These are phyloP conservation scores for Salix purpurea DNA, from an alignment of 345 rosid genomes.

Conservation along the genomic window DNA sequence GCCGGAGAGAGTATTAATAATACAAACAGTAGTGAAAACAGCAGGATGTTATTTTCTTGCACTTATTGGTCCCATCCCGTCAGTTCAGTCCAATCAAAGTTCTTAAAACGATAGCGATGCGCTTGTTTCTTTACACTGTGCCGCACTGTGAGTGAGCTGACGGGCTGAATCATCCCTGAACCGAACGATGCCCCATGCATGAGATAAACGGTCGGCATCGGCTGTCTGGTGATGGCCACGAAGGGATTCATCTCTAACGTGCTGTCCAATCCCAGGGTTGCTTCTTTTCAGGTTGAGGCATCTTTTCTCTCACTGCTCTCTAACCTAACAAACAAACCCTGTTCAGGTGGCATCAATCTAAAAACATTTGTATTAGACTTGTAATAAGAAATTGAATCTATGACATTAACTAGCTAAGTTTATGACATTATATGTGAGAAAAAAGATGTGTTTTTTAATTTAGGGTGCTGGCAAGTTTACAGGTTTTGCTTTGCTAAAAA, in stretches of 20 bases:
- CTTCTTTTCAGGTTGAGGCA: constrained; percentile 5
- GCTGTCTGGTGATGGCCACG: neutral
- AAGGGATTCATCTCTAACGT: neutral
- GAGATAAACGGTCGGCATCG: too few relatives aligned
- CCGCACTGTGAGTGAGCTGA: neutral
- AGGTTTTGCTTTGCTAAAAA: too few relatives aligned
- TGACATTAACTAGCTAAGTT: too few relatives aligned
- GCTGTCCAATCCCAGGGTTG: constrained; percentile 15
- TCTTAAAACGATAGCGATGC: neutral
- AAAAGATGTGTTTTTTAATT: too few relatives aligned
- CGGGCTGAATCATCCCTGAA: neutral
- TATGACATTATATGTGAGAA: too few relatives aligned
- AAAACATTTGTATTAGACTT: too few relatives aligned
- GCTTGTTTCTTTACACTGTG: too few relatives aligned
- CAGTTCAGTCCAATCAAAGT: neutral
- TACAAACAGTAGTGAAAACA: neutral
- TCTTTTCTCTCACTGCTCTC: neutral
- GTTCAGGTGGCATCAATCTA: neutral
- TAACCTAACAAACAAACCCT: neutral
- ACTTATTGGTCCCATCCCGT: constrained; percentile 5
- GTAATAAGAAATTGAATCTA: too few relatives aligned
- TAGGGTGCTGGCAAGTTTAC: too few relatives aligned
- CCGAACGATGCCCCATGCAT: neutral
- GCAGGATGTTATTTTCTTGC: neutral
- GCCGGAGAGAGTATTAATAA: too few relatives aligned